Evolutionary conservation across 1,284 basidiomycete genomes (phyloP).

Genomic region (Malassezia japonica): DNA sequence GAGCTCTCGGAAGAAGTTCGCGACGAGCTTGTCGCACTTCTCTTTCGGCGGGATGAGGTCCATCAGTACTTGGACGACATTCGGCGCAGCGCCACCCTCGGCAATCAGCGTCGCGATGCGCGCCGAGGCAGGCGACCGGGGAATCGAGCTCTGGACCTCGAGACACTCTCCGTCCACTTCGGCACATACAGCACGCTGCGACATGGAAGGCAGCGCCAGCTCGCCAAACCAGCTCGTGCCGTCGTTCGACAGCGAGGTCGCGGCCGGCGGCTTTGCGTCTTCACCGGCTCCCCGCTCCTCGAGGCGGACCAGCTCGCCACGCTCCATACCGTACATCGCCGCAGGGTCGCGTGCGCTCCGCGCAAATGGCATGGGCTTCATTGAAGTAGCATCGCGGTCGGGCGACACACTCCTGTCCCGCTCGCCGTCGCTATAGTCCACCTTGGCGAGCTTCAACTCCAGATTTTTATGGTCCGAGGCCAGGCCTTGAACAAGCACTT

Average conservation of each 20-base stretch:
- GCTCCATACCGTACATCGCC: conserved; percentile 26
- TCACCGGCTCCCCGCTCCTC: not conserved
- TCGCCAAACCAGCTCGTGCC: conserved; percentile 43
- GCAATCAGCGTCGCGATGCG: conserved; percentile 37
- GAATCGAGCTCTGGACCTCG: conserved; percentile 38
- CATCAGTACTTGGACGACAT: conserved; percentile 36
- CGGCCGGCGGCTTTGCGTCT: conserved; percentile 12
- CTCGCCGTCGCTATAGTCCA: too few relatives aligned
- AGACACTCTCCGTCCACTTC: conserved; percentile 35
- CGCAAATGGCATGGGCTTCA: too few relatives aligned
- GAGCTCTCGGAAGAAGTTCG: conserved; percentile 52
- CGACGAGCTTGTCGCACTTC: conserved; percentile 31
- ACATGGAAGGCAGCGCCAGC: conserved; percentile 39
- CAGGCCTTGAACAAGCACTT: conserved; percentile 42
- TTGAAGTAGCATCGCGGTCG: too few relatives aligned
- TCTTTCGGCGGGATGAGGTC: conserved; percentile 28
- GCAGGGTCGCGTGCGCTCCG: too few relatives aligned
- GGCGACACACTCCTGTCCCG: too few relatives aligned
- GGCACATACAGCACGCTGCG: conserved; percentile 35
- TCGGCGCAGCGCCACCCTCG: conserved; percentile 39
- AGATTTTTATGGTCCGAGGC: conserved; percentile 30
- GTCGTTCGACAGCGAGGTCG: conserved; percentile 32
- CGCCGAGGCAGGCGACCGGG: conserved; percentile 36
- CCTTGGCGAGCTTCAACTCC: too few relatives aligned
- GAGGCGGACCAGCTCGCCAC: conserved; percentile 28